Base-by-base conservation (phyloP, 2,329 filamentous ascomycete genomes). In the Fusarium keratoplasticum region DNA sequence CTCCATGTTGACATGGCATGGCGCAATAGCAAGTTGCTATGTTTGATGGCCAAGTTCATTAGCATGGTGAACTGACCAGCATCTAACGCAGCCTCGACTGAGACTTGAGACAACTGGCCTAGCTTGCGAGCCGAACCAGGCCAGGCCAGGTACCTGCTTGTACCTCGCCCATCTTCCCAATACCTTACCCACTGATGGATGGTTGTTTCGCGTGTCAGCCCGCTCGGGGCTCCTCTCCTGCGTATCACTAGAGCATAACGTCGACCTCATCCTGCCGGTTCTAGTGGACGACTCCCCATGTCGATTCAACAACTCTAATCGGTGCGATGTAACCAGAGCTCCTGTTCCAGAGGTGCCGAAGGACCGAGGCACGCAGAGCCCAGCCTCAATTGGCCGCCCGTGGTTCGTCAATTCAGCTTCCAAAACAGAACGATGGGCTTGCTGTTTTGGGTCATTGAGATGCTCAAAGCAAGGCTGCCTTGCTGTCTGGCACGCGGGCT, bases 401-500 rank as follows among this genome's bases (percentile, higher is more conserved):
- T 62, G 38, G 35, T 25, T 54, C 36, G 69, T 70, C 38, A 55
- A 54, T 61, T 69, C 60, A 73, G 70, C 68, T 66, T 66, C 47
- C 27, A 52, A 52, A 52, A 52, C 64, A 66, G 50, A 57, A 62
- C 50, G 44, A 50, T 54, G 27, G 47, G 25, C 18, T 52, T 66
- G 64, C 65, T 66, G 70, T 63, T 69, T 71, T 64, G 47, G 67
- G 59, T 14, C 35, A 22, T 4, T 4, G 16, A 38, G 54, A 70
- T 67, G 62, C 57, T 52, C 57, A 59, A 58, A 62, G 57, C 40
- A 35, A 50, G 42, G 64, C 58, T 61, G 22, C 65, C 55, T 73
- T 69, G 76, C 58, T 47, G 68, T 77, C 67, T 71, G 62, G 50
- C 67, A 75, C 66, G 55, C 67, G 64, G 70, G 62, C 61, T 72